phyloP scores from a whole-genome alignment of 805 yeast genomes.

The Phaffomyces opuntiae region DNA sequence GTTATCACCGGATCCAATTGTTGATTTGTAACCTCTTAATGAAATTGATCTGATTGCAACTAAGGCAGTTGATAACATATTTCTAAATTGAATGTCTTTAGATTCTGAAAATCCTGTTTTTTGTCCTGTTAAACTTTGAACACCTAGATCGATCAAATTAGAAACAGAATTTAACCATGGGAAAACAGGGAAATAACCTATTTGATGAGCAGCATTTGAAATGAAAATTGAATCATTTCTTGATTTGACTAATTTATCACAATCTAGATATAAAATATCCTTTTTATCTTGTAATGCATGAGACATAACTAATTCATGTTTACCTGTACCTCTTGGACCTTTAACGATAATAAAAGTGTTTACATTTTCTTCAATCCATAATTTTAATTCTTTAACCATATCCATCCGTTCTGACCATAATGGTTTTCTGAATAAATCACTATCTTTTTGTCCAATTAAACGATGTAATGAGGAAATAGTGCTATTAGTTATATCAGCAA shows the following conservation, averaged over 20 bases:
- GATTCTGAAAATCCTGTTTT: conserved; percentile 84
- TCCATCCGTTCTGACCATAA: conserved; percentile 71
- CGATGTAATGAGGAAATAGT: conserved; percentile 31
- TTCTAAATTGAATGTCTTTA: conserved; percentile 73
- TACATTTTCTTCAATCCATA: conserved; percentile 85
- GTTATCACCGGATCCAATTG: conserved; percentile 25
- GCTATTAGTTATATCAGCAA: conserved; percentile 23
- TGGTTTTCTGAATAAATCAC: conserved; percentile 22
- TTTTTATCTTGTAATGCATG: conserved; percentile 55
- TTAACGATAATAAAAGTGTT: conserved; percentile 82
- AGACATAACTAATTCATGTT: conserved; percentile 66
- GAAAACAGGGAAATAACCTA: conserved; percentile 91
- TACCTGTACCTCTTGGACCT: conserved; percentile 97
- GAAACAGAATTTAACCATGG: conserved; percentile 85
- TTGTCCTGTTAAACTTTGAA: conserved; percentile 90
- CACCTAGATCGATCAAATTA: conserved; percentile 72
- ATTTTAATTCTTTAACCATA: conserved; percentile 56
- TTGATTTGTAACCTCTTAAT: conserved; percentile 35
- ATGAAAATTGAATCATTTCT: conserved; percentile 68
- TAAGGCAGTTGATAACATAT: conserved; percentile 65
- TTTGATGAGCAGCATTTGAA: conserved; percentile 58
- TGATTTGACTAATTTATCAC: conserved; percentile 67
- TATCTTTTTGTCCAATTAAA: conserved; percentile 26
- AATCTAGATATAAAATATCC: conserved; percentile 66
- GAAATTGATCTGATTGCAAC: conserved; percentile 69